A percentile compares a stretch with the other conserved stretches of the same genome.
Evolutionary conservation across 1,139 yeast species (phyloP).

Genomic region (Pichia sp.): DNA sequence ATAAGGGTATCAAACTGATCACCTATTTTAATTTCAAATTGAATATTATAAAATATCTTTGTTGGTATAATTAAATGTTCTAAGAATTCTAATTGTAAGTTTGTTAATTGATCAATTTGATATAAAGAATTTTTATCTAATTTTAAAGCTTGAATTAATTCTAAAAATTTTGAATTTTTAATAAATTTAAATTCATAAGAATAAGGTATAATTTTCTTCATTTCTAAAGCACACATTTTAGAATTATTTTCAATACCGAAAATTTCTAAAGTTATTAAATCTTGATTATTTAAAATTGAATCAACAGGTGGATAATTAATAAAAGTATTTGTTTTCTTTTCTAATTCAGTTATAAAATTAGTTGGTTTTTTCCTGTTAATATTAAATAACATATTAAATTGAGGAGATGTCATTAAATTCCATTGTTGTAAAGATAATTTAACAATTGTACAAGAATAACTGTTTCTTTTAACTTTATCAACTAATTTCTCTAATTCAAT

Average conservation of each 20-base stretch:
- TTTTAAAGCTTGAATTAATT: conserved; percentile 21
- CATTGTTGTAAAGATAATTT: conserved; percentile 27
- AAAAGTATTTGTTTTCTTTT: conserved; percentile 55
- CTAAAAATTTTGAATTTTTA: conserved; percentile 34
- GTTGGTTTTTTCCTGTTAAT: conserved; percentile 30
- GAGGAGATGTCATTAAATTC: conserved; percentile 28
- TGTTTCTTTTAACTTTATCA: conserved; percentile 39
- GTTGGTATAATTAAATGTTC: conserved; percentile 54
- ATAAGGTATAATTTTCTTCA: conserved; percentile 47
- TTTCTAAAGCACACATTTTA: conserved; percentile 47
- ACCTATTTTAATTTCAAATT: conserved; percentile 33
- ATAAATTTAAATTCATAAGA: conserved; percentile 52
- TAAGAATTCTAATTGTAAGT: conserved; percentile 35
- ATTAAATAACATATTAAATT: conserved; percentile 29
- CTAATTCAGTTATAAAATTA: conserved; percentile 47
- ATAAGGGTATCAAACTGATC: conserved; percentile 15
- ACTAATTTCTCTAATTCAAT: conserved; percentile 47
- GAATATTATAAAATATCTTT: conserved; percentile 52
- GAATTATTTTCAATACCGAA: conserved; percentile 56
- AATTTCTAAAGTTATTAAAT: conserved; percentile 39
- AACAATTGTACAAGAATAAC: conserved; percentile 27
- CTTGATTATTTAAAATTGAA: conserved; percentile 22
- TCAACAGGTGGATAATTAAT: conserved; percentile 59
- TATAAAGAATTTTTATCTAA: conserved; percentile 8
- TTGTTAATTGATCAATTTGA: conserved; percentile 7